Evolutionary conservation across 306 rosid species (phyloP).

Genomic region (Aeschynomene evenia): DNA sequence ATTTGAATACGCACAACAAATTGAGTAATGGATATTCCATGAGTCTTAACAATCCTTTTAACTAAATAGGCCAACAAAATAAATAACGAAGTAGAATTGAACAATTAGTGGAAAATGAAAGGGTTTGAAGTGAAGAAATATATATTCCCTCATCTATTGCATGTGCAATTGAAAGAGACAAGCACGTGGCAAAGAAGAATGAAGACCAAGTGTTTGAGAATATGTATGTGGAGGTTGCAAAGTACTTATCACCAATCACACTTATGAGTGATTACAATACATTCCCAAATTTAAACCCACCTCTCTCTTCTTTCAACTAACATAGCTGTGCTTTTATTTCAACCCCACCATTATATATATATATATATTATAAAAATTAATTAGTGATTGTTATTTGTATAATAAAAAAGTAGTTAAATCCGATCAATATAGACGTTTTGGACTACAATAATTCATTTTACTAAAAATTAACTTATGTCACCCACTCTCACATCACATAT

Average conservation of each 20-base stretch:
- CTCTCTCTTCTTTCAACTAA: constrained; percentile 27
- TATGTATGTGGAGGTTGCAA: constrained; percentile 10
- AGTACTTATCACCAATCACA: constrained; percentile 28
- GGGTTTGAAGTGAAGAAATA: constrained; percentile 45
- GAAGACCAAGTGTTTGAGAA: constrained; percentile 18
- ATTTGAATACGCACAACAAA: not conserved
- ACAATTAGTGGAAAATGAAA: constrained; percentile 1
- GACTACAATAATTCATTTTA: too few relatives aligned
- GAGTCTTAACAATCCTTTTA: constrained; percentile 19
- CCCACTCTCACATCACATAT: too few relatives aligned
- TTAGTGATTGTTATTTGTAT: too few relatives aligned
- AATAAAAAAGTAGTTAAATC: too few relatives aligned
- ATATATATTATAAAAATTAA: too few relatives aligned
- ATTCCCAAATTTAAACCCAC: not conserved
- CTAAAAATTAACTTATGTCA: too few relatives aligned
- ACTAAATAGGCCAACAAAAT: not conserved
- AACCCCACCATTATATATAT: constrained; percentile 25
- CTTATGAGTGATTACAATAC: not conserved
- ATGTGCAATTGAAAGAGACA: constrained; percentile 30
- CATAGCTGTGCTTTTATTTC: constrained; percentile 32
- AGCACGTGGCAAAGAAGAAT: not conserved
- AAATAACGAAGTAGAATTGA: not conserved
- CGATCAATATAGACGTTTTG: too few relatives aligned
- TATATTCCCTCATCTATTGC: constrained; percentile 10
- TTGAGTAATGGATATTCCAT: not conserved